Evolutionary conservation across 768 basidiomycete genomes (phyloP).

Genomic region (Dioszegia aurantiaca): DNA sequence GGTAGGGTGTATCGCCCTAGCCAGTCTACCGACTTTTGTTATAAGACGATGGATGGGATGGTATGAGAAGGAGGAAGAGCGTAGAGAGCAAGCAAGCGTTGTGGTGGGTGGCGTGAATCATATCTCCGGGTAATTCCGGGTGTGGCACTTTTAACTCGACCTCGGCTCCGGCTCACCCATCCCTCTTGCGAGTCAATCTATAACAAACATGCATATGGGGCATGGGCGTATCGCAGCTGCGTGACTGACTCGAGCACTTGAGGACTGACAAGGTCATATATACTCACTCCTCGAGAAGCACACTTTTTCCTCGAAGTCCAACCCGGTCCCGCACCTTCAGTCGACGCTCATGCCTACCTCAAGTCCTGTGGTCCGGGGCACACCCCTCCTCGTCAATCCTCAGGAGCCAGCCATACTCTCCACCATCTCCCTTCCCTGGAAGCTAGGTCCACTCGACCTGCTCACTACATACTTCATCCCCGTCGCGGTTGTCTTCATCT

Average conservation of each 20-base stretch:
- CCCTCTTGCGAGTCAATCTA: background rate
- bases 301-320: no score
- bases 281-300: no score
- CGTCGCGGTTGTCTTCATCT: constrained; percentile 28
- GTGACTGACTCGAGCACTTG: no score
- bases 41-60: constrained; percentile 5
- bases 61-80: constrained; percentile 5
- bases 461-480: constrained; percentile 19
- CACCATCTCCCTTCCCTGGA: background rate
- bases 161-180: background rate
- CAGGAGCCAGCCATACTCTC: background rate
- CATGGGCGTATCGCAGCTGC: no score
- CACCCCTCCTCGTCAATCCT: constrained; percentile 1
- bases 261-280: no score
- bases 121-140: constrained; percentile 10
- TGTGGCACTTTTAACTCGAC: constrained; percentile 4
- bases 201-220: no score
- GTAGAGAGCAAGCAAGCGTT: background rate
- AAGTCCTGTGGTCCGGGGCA: background rate
- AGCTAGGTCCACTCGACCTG: constrained; percentile 26
- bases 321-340: no score
- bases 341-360: no score
- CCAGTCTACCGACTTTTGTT: background rate
- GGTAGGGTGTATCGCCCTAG: background rate
- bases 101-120: constrained; percentile 5